These are phyloP conservation scores for Blastobotrys raffinosifermentans DNA, from an alignment of 1,139 yeast species.

Conservation along the genomic window DNA sequence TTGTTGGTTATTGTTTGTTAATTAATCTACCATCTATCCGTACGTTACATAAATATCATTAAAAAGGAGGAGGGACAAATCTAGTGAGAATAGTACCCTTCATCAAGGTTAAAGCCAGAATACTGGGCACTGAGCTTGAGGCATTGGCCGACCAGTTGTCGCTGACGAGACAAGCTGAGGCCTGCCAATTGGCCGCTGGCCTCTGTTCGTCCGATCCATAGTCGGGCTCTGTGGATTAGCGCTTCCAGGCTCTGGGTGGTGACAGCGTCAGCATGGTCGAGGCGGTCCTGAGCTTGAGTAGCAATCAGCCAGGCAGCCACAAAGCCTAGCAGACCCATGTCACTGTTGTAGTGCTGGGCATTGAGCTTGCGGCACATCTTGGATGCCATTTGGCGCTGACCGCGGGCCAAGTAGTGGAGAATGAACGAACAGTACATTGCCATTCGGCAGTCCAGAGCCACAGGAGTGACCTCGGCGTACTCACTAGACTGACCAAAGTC, in stretches of 20 bases:
- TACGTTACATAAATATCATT: background rate
- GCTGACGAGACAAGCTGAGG: constrained; percentile 25
- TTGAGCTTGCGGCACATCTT: constrained; percentile 18
- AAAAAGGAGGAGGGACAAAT: constrained; percentile 1
- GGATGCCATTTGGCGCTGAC: constrained; percentile 17
- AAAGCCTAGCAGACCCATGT: constrained; percentile 33
- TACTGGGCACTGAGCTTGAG: constrained; percentile 27
- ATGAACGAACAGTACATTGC: constrained; percentile 27
- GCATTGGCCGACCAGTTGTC: constrained; percentile 31
- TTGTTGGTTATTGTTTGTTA: no score
- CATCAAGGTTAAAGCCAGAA: constrained; percentile 29
- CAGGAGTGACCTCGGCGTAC: constrained; percentile 1
- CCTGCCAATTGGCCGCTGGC: constrained; percentile 31
- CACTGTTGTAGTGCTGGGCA: constrained; percentile 18
- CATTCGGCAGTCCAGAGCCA: constrained; percentile 11
- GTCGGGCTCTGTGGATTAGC: constrained; percentile 28
- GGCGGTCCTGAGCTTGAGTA: constrained; percentile 13
- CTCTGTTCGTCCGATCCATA: constrained; percentile 36
- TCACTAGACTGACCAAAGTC: constrained; percentile 14
- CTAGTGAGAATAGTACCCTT: constrained; percentile 24
- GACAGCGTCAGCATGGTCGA: constrained; percentile 12
- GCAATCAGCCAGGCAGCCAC: constrained; percentile 25
- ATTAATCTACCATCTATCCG: no score
- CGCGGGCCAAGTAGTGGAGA: constrained; percentile 18
- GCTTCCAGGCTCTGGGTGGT: constrained; percentile 17